Base-by-base conservation (phyloP, 805 yeast genomes). In the Metschnikowia cerradonensis region DNA sequence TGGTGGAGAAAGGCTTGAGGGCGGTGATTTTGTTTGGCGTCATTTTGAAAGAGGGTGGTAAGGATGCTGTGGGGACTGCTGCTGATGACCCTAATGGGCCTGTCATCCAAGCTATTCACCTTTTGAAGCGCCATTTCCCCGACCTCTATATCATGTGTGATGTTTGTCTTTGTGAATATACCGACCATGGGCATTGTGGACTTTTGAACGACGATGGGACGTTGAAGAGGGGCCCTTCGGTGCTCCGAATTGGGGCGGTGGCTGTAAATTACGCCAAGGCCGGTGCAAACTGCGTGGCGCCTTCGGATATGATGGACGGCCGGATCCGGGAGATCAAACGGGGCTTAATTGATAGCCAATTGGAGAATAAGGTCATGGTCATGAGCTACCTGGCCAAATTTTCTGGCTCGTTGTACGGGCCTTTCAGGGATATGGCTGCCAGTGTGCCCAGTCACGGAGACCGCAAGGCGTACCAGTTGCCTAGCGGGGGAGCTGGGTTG, bases 121-220 rank as follows among this genome's bases (percentile, higher is more conserved):
- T 80, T 1, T 76, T 94, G 49, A 78, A 78, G 53, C 55, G 68
- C 41, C 70, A 79, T 14, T 91, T 88, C 72, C 98, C 99, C 4
- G 86, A 81, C 26, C 77, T 94, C 52, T 92, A 84, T 67, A 81
- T 94, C 56, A 82, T 90, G 79, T 88, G 96, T 64, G 99, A 94
- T 65, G 97, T 92, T 23, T 94, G 99, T 69, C 73, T 94, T 48
- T 94, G 99, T 74, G 99, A 94, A 70, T 94, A 90, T 69, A 94
- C 99, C 7, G 79, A 85, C 50, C 98, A 94, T 63, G 99, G 99
- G n/a, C 99, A 94, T 67, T 94, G 99, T 72, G 99, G 99, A 38
- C 77, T 90, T 14, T 76, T 94, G 48, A 78, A 84, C 54, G 95
- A 88, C 50, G 97, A 90, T 65, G 97, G 98, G 6, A 64, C 88